Conservation (phyloP, 805 yeast genomes). For the Zygosaccharomyces pseudorouxii region DNA sequence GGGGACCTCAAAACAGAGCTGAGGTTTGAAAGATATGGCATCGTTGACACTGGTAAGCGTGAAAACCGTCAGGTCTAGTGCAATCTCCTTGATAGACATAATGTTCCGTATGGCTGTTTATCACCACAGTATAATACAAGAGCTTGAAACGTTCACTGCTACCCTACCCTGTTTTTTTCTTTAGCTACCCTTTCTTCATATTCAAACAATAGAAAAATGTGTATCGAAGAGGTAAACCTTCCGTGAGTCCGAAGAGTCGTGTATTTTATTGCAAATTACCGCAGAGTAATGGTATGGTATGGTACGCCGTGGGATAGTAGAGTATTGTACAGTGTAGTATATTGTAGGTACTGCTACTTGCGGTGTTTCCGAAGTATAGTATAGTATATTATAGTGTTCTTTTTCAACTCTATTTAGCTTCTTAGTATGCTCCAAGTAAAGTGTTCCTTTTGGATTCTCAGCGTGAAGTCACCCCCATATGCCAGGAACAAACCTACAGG, state of each 20-base stretch:
- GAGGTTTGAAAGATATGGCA: constrained; percentile 27
- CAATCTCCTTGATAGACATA: constrained; percentile 21
- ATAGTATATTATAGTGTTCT: not conserved
- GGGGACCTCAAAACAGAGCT: constrained; percentile 25
- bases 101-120: too few relatives aligned
- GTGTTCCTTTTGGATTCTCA: not conserved
- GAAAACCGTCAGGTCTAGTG: constrained; percentile 23
- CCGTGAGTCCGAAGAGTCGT: not conserved
- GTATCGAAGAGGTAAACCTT: not conserved
- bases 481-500: too few relatives aligned
- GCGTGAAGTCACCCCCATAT: too few relatives aligned
- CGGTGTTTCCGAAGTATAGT: not conserved
- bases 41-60: constrained; percentile 25
- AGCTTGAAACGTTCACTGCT: not conserved
- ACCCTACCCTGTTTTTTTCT: not conserved
- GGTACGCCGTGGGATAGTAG: not conserved
- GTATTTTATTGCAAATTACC: not conserved
- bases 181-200: too few relatives aligned
- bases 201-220: not conserved
- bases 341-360: too few relatives aligned
- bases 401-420: not conserved
- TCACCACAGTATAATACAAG: not conserved
- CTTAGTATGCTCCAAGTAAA: not conserved
- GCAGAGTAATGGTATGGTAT: not conserved
- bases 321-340: not conserved